Conservation (phyloP, 2,329 filamentous ascomycete species). For the Fusarium sp. region DNA sequence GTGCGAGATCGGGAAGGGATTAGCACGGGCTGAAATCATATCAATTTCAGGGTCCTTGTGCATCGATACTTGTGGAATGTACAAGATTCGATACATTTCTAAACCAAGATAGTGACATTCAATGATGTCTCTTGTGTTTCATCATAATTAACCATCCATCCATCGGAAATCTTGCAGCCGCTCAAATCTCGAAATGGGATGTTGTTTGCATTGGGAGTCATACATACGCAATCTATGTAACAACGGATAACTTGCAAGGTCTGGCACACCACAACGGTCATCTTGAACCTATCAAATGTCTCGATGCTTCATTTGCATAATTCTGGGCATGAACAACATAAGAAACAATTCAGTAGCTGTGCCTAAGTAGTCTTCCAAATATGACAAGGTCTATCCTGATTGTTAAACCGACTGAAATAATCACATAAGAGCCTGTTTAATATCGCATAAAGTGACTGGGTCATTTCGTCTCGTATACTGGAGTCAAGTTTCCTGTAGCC, state of each 20-base stretch:
- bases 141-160: slow-evolving; percentile 16
- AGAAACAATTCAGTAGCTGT: background rate
- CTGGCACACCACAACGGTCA: background rate
- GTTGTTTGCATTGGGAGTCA: slow-evolving; percentile 26
- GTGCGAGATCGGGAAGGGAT: slow-evolving; percentile 39
- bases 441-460: background rate
- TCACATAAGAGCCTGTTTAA: background rate
- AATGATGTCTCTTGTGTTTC: background rate
- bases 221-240: slow-evolving; percentile 8
- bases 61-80: slow-evolving; percentile 22
- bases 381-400: background rate
- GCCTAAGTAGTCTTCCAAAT: background rate
- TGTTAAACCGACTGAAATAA: background rate
- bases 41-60: slow-evolving; percentile 32
- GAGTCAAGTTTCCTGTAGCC: background rate
- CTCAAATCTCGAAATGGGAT: slow-evolving; percentile 1
- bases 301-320: background rate
- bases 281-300: background rate
- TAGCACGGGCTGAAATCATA: slow-evolving; percentile 18
- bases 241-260: slow-evolving; percentile 21
- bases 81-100: slow-evolving; percentile 24
- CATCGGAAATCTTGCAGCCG: slow-evolving; percentile 39
- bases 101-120: slow-evolving; percentile 1
- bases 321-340: background rate
- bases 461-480: background rate